Conservation (phyloP, 2,329 filamentous ascomycete genomes). For the Pseudogymnoascus sp. region DNA sequence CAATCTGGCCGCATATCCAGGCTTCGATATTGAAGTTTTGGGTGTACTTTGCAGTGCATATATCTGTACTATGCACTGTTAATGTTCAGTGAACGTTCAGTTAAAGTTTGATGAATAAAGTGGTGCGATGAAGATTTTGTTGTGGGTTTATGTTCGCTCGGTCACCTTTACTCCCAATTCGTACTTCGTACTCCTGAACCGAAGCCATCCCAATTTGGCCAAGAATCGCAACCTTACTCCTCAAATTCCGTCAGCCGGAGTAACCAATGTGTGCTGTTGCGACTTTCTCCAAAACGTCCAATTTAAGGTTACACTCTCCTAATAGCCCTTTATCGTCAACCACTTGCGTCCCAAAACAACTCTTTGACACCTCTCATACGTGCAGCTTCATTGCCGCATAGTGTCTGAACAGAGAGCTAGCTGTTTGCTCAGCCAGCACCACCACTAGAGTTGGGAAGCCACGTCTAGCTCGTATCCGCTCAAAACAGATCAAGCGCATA, state of each 20-base stretch:
- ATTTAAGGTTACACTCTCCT: not conserved
- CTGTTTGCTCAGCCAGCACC: slow-evolving; percentile 1
- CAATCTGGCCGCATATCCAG: not conserved
- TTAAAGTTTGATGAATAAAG: slow-evolving; percentile 1
- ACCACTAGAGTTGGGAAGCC: not conserved
- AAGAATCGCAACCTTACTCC: not conserved
- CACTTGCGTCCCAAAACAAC: not conserved
- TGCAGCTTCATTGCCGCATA: slow-evolving; percentile 1
- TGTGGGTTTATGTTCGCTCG: not conserved
- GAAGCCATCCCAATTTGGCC: slow-evolving; percentile 7
- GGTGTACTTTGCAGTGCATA: not conserved
- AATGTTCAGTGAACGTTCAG: not conserved
- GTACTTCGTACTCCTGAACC: not conserved
- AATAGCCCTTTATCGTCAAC: not conserved
- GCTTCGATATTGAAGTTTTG: not conserved
- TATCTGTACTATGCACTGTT: not conserved
- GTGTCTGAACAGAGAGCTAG: slow-evolving; percentile 1
- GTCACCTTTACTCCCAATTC: not conserved
- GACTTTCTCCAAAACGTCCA: slow-evolving; percentile 1
- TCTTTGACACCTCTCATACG: not conserved
- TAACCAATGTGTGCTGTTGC: not conserved
- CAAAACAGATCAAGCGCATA: not conserved
- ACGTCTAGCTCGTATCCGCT: not conserved
- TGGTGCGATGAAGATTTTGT: not conserved
- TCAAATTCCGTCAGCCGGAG: not conserved